Evolutionary conservation across 1,284 basidiomycete genomes (phyloP), one percentile per base, ranked within the genome.

Genomic region (Boletus semigastroideus): DNA sequence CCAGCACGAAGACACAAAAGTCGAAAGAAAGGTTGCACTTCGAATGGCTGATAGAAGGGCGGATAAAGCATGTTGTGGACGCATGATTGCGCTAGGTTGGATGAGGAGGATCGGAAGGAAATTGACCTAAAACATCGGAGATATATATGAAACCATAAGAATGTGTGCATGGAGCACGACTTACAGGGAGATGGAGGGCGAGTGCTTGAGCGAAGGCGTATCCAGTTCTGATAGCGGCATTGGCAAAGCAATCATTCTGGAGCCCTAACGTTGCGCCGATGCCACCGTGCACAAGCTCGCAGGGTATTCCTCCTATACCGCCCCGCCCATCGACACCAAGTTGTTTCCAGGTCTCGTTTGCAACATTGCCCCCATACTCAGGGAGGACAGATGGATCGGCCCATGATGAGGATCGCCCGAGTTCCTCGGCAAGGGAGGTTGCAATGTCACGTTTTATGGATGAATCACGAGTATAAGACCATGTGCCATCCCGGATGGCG

Each of bases 1-100:
- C 82, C 84, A 91, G 59, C 81, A 86, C 2, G 83, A 78, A 0
- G 83, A 77, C 37, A 90, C 76, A 59, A 91, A 91, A 1, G 80
- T 73, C 9, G 86, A 82, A 33, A 91, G 77, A 70, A 90, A 90
- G 1, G 79, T 69, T 0, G 88, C 82, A 61, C 86, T 88, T 37
- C 84, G 82, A 1, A 82, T 53, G 13, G 83, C 77, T 20, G 79
- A 75, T 16, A 79, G 55, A 20, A 83, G 50, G 0, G 74, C 76
- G 8, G 66, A 60, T 11, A 82, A 45, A 11, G 78, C 53, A 53
- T 67, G 70, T 20, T 69, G 70, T 1, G 73, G 71, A 14, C 72
- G 67, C 3, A 87, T 66, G 11, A 89, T 72, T 11, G 70, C 71
- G 41, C 68, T 69, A 2, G 87, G 86, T 17, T 75, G 76, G 5